A percentile compares a stretch with the other conserved stretches of the same genome.
These are phyloP conservation scores for Goffeauzyma gilvescens DNA, from an alignment of 768 basidiomycete genomes.

Conservation along the genomic window DNA sequence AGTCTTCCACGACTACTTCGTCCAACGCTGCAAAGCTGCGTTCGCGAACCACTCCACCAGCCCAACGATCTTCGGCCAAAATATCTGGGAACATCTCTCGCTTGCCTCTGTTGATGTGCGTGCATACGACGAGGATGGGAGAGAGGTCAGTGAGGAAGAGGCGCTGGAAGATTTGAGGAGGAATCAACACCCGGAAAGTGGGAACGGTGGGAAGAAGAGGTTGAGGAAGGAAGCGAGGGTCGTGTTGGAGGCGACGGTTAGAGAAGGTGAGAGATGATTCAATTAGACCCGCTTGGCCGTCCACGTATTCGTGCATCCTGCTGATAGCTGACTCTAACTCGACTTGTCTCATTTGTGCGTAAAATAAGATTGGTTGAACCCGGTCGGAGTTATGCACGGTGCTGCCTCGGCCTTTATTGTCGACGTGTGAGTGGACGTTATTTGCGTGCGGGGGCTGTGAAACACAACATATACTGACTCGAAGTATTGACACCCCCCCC, in stretches of 20 bases:
- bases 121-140: not conserved
- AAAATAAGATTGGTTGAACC: constrained; percentile 1
- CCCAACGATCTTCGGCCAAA: constrained; percentile 4
- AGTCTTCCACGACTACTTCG: too few species aligned
- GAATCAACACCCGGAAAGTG: constrained; percentile 1
- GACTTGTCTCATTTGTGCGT: not conserved
- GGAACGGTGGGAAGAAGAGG: constrained; percentile 1
- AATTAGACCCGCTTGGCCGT: too few species aligned
- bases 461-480: not conserved
- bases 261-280: too few species aligned
- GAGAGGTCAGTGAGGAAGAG: not conserved
- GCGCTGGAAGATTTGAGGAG: not conserved
- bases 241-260: constrained; percentile 12
- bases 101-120: constrained; percentile 2
- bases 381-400: constrained; percentile 10
- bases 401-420: constrained; percentile 11
- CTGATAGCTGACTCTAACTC: too few species aligned
- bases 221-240: constrained; percentile 7
- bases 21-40: too few species aligned
- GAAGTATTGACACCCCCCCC: not conserved
- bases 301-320: too few species aligned
- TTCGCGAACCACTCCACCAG: not conserved
- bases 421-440: constrained; percentile 6
- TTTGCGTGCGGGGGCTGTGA: not conserved
- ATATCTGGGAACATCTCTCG: constrained; percentile 7